These are phyloP conservation scores for Fusarium zealandicum DNA, from an alignment of 2,329 filamentous ascomycete species.

Conservation along the genomic window DNA sequence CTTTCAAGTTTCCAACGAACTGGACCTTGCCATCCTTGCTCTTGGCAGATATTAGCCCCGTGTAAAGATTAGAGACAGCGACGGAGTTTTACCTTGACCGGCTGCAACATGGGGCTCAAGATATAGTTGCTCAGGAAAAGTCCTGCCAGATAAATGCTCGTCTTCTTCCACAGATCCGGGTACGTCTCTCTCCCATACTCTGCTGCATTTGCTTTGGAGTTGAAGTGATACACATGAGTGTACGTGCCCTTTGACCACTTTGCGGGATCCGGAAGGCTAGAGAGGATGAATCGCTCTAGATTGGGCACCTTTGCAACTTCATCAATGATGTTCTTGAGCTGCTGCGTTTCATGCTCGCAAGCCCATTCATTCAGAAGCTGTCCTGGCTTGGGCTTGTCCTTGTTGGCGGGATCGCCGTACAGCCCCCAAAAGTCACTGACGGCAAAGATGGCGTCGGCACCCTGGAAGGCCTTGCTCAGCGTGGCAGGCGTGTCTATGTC, in stretches of 20 bases:
- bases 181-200: conserved; percentile 37
- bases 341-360: conserved; percentile 45
- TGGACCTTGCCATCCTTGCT: conserved; percentile 25
- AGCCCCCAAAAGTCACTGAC: conserved; percentile 43
- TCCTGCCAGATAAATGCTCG: conserved; percentile 29
- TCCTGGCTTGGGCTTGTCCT: conserved; percentile 14
- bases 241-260: conserved; percentile 53
- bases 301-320: conserved; percentile 43
- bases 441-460: conserved; percentile 35
- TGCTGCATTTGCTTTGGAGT: conserved; percentile 48
- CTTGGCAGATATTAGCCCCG: conserved; percentile 4
- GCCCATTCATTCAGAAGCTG: conserved; percentile 30
- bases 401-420: conserved; percentile 14
- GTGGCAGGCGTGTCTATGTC: conserved; percentile 8
- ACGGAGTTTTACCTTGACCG: conserved; percentile 10
- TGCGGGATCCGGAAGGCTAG: conserved; percentile 45
- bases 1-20: conserved; percentile 23
- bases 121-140: conserved; percentile 31
- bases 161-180: conserved; percentile 34
- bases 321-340: conserved; percentile 48
- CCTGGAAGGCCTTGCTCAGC: not conserved
- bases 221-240: conserved; percentile 50
- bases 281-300: conserved; percentile 50
- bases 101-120: not conserved
- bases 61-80: not conserved